Percentiles rank a stretch among this genome's conserved stretches.
phyloP scores from a whole-genome alignment of 225 moss, liverwort and hornwort genomes.

The Lunularia cruciata region DNA sequence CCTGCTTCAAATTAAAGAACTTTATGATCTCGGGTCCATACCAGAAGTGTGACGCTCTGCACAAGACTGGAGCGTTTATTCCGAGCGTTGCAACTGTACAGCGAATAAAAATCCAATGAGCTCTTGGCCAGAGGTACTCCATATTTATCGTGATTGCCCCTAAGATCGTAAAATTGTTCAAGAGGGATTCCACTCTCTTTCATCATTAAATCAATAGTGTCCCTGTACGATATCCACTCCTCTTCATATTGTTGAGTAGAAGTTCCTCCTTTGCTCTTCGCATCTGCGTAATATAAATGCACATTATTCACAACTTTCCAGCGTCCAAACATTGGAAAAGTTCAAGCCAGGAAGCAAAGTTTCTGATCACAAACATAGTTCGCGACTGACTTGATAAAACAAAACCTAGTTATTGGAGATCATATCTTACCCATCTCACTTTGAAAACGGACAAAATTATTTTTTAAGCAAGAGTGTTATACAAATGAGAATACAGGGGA shows the following conservation, averaged over 20 bases:
- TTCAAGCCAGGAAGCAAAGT: too few species aligned
- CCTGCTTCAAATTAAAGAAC: too few species aligned
- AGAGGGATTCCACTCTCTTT: constrained; percentile 67
- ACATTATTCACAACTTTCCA: too few species aligned
- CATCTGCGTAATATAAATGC: constrained; percentile 49
- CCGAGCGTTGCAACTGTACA: constrained; percentile 71
- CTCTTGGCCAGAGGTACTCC: constrained; percentile 70
- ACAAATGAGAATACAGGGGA: too few species aligned
- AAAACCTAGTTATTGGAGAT: too few species aligned
- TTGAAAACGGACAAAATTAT: too few species aligned
- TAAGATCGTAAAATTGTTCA: constrained; percentile 59
- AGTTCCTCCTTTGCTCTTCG: constrained; percentile 62
- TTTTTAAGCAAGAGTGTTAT: too few species aligned
- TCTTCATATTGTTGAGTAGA: constrained; percentile 70
- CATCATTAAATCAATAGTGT: constrained; percentile 50
- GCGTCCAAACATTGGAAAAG: too few species aligned
- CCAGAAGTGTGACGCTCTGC: constrained; percentile 84
- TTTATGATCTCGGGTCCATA: constrained; percentile 34
- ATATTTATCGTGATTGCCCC: constrained; percentile 94
- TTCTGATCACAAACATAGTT: too few species aligned
- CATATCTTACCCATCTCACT: too few species aligned
- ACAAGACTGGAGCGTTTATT: constrained; percentile 71
- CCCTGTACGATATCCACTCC: constrained; percentile 83
- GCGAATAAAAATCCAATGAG: constrained; percentile 62
- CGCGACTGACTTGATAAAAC: too few species aligned